Base-by-base conservation (phyloP, 345 rosid species). In the Rhizophora mangle region DNA sequence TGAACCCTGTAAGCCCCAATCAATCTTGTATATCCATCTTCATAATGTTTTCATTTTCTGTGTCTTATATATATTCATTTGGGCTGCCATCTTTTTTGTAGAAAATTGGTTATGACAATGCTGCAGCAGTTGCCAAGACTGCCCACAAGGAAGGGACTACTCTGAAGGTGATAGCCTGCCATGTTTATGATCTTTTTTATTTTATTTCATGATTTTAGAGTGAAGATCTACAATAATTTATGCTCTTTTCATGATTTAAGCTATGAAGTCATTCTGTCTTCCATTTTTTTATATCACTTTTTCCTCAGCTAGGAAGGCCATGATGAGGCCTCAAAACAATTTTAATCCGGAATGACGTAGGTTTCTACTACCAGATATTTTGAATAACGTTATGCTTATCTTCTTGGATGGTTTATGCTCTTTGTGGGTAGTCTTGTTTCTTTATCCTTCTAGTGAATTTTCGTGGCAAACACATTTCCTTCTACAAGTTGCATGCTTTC, bases 61-160 rank as follows among this genome's bases (percentile, higher is more conserved):
- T 55, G 15, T 52, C 65, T 58, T 18, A 21, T 30, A 27, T 68
- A 27, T 65, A 60, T 27, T 65, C 30, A 69, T 62, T 64, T 39
- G 47, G 22, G 9, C 36, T 1, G 30, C 62, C 39, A 19, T 60
- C 46, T 80, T 21, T 79, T 57, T 73, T 73, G 30, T 78, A 95
- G 99, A 92, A 92, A 95, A 88, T 89, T 73, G 97, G 97, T 16
- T 92, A 90, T 69, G 99, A 92, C 83, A 90, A 90, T 67, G 99
- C 97, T 60, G 99, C 99, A 6, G 96, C 96, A 58, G 96, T 92
- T 85, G 99, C 99, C 69, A 95, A 95, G 91, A 86, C 84, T 78
- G 98, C 99, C 64, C 98, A 95, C 80, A 92, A 89, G 78, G 99
- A 92, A 78, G 99, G 97, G 68, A 70, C 74, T 58, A 92, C 96